These are phyloP conservation scores for Colletotrichum liriopes DNA, from an alignment of 2,329 filamentous ascomycete genomes.

Conservation along the genomic window DNA sequence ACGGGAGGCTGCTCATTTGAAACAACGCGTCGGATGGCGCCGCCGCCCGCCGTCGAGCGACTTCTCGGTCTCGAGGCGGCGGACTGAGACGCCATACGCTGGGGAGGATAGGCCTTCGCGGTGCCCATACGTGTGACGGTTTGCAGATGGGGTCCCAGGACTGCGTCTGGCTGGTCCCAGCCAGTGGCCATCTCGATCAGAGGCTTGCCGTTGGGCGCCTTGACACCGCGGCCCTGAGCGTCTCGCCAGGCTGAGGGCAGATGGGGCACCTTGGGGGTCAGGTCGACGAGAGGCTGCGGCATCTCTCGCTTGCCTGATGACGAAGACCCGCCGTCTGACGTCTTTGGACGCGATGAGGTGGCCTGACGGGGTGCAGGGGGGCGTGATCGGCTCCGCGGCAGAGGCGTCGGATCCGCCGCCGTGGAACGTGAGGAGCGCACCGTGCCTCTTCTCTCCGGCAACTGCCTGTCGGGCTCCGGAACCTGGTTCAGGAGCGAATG, in stretches of 20 bases:
- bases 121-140: constrained; percentile 40
- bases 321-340: constrained; percentile 41
- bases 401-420: constrained; percentile 36
- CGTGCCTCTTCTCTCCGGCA: constrained; percentile 52
- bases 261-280: constrained; percentile 76
- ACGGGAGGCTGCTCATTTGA: constrained; percentile 43
- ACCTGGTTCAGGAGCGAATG: constrained; percentile 66
- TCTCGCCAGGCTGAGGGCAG: constrained; percentile 72
- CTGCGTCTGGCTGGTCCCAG: constrained; percentile 33
- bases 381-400: constrained; percentile 39
- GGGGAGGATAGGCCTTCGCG: constrained; percentile 37
- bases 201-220: constrained; percentile 57
- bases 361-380: constrained; percentile 45
- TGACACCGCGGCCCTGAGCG: constrained; percentile 66
- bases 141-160: constrained; percentile 31
- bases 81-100: constrained; percentile 41
- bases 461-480: constrained; percentile 46
- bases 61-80: constrained; percentile 37
- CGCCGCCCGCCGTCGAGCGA: constrained; percentile 37
- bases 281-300: constrained; percentile 77
- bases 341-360: constrained; percentile 46
- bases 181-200: constrained; percentile 64
- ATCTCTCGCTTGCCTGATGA: constrained; percentile 49
- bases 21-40: constrained; percentile 35
- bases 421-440: constrained; percentile 53